Base-by-base conservation (phyloP, 257 asterid species). In the Solanum virginianum region DNA sequence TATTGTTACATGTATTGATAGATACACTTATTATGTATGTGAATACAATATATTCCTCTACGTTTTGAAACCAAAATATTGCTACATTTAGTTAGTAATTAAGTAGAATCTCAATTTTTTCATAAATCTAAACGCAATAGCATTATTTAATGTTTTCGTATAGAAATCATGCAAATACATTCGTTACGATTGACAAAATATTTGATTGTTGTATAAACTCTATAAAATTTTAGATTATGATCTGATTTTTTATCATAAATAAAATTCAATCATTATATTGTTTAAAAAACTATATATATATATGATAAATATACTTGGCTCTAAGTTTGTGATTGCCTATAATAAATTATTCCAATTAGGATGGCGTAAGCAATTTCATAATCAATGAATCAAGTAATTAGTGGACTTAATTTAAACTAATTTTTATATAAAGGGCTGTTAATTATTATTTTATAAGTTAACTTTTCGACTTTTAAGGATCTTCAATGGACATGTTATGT, bases 391-490 rank as follows among this genome's bases (percentile, higher is more conserved):
- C 57, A n/a, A 45, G 16, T 24, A 75, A 24, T 13, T 54, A 51
- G 24, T 8, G 43, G 82, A 75, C 15, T 51, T 24, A 75, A 69
- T 69, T 69, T 75, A 49, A 22, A 49, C 2, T 22, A 22, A 14
- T 75, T 7, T 14, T 75, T 3, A 49, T 24, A 0, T 24, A 0
- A 22, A 75, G 81, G 90, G 86, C 22, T 80, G 85, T 83, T 85
- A 41, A 66, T 69, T 84, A 86, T 88, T 82, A 47, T 69, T 36
- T 85, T 82, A 63, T 82, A 74, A 53, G 36, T 74, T 74, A 51
- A 17, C 26, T 29, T 51, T 51, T 26, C 63, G 82, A 77, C 82
- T 77, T 77, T 77, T 77, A 77, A 51, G 82, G 41, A 77, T 77
- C 82, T 77, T 69, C 82, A 77, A 77, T 51, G 82, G 82, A 51